These are phyloP conservation scores for Boletus edulis DNA, from an alignment of 768 basidiomycete genomes.

Conservation along the genomic window DNA sequence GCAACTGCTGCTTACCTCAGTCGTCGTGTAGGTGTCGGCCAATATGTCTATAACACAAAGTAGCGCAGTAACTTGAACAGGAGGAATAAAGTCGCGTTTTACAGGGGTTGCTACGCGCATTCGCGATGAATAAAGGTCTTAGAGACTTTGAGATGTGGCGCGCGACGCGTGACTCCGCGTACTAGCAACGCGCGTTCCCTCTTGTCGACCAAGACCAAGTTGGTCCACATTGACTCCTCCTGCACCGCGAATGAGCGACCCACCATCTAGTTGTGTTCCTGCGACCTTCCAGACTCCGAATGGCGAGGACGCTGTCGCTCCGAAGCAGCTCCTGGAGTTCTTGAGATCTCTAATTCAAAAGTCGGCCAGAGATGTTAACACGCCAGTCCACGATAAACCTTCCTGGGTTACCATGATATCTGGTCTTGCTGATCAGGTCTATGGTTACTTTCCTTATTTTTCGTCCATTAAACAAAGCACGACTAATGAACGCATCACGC, in stretches of 20 bases:
- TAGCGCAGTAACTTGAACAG: too few species aligned
- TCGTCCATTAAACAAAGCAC: constrained; percentile 48
- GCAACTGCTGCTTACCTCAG: too few species aligned
- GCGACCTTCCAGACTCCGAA: constrained; percentile 32
- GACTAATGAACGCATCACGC: constrained; percentile 54
- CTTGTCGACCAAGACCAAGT: not conserved
- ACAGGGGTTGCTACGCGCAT: too few species aligned
- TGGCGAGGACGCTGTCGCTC: constrained; percentile 23
- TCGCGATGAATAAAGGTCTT: too few species aligned
- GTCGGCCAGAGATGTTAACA: constrained; percentile 33
- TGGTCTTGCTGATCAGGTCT: constrained; percentile 52
- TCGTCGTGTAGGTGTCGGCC: too few species aligned
- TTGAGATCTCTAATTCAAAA: constrained; percentile 38
- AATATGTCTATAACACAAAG: too few species aligned
- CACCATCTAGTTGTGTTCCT: constrained; percentile 25
- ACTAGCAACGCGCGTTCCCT: too few species aligned
- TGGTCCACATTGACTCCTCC: not conserved
- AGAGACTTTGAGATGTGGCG: not conserved
- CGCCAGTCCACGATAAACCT: constrained; percentile 35
- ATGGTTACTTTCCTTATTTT: constrained; percentile 55
- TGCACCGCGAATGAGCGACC: constrained; percentile 22
- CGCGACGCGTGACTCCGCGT: too few species aligned
- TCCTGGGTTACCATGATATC: constrained; percentile 51
- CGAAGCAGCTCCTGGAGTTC: constrained; percentile 43
- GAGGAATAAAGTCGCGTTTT: too few species aligned